Percentiles rank a stretch among this genome's conserved stretches.
phyloP scores from a whole-genome alignment of 2,329 filamentous ascomycete genomes.

The Aureobasidium pullulans region DNA sequence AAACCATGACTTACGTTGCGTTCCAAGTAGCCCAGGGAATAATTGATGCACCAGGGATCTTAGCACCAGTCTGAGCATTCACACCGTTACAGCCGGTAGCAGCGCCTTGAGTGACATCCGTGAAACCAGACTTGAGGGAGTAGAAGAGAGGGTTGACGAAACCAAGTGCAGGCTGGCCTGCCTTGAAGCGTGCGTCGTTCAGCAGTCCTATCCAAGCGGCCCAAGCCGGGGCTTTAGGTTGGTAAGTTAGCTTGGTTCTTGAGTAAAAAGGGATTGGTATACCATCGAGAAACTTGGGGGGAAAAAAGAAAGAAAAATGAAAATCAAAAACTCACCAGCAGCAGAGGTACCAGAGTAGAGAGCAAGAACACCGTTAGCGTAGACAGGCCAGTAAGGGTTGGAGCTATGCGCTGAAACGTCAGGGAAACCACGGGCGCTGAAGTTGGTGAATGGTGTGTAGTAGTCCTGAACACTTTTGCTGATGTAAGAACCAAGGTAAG shows the following conservation, averaged over 20 bases:
- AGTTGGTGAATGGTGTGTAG: conserved; percentile 24
- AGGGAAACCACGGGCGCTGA: conserved; percentile 35
- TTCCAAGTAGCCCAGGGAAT: conserved; percentile 1
- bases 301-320: no score
- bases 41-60: conserved; percentile 22
- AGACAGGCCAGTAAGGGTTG: conserved; percentile 33
- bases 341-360: conserved; percentile 22
- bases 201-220: no score
- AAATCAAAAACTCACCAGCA: not conserved
- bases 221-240: conserved; percentile 45
- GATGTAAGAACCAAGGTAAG: conserved; percentile 30
- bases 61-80: conserved; percentile 8
- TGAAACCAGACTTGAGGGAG: conserved; percentile 30
- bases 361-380: conserved; percentile 34
- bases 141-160: conserved; percentile 49
- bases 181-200: conserved; percentile 51
- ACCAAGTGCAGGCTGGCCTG: conserved; percentile 42
- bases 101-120: conserved; percentile 35
- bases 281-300: no score
- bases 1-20: not conserved
- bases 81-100: conserved; percentile 26
- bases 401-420: conserved; percentile 46
- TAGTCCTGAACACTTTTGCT: conserved; percentile 30
- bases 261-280: no score
- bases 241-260: no score